phyloP scores from a whole-genome alignment of 805 yeast species.

The Candida nonsorbophila region DNA sequence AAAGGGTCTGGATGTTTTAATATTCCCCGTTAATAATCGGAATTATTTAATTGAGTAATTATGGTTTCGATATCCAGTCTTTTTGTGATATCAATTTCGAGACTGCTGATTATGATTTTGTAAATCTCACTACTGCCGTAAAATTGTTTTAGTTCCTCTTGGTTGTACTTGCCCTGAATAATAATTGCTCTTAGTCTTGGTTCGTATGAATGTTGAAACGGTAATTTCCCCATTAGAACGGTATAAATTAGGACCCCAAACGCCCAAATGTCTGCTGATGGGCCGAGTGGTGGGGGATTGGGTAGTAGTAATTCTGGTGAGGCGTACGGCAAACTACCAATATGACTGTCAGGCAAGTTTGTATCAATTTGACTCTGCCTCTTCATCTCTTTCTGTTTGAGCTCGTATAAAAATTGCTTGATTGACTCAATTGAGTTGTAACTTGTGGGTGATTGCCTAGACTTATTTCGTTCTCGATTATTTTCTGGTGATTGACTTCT shows the following conservation, averaged over 20 bases:
- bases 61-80: slow-evolving; percentile 51
- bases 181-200: slow-evolving; percentile 75
- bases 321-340: slow-evolving; percentile 91
- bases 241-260: slow-evolving; percentile 76
- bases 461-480: slow-evolving; percentile 28
- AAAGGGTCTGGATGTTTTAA: too few relatives aligned
- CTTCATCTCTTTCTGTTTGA: slow-evolving; percentile 10
- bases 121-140: slow-evolving; percentile 5
- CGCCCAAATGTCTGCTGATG: slow-evolving; percentile 86
- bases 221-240: slow-evolving; percentile 66
- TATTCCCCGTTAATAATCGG: too few relatives aligned
- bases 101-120: slow-evolving; percentile 45
- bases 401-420: slow-evolving; percentile 8
- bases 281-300: slow-evolving; percentile 55
- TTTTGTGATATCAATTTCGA: slow-evolving; percentile 44
- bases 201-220: slow-evolving; percentile 80
- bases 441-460: slow-evolving; percentile 6
- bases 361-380: slow-evolving; percentile 23
- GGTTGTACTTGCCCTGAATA: slow-evolving; percentile 57
- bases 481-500: too few relatives aligned
- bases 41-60: too few relatives aligned
- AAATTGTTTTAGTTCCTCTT: slow-evolving; percentile 24
- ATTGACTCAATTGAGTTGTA: slow-evolving; percentile 9
- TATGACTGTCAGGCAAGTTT: slow-evolving; percentile 57
- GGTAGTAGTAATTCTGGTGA: slow-evolving; percentile 78